Base-by-base conservation (phyloP, 78 protist species). In the Abeoforma whisleri region DNA sequence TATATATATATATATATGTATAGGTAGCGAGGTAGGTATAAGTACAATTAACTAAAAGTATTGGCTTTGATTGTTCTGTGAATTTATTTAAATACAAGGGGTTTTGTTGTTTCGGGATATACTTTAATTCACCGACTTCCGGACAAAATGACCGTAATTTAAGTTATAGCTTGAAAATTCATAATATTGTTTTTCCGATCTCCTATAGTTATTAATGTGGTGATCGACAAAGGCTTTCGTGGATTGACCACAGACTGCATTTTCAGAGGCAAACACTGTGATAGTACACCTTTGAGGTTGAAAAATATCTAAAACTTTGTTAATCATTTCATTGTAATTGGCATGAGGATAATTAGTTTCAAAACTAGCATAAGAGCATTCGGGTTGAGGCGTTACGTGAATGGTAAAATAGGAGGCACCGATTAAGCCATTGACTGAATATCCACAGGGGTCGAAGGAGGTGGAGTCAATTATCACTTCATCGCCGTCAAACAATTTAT, bases 361-460 rank as follows among this genome's bases (percentile, higher is more conserved):
- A 79, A 90, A 90, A 34, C 86, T 75, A 34, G 80, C 93, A 81
- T 76, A 90, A 1, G 89, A 84, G 83, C 39, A 88, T 34, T 75
- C 37, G 23, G 39, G 57, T 85, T 93, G 93, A 12, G 95, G 95
- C 16, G 95, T 93, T 70, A 93, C 75, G 90, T 93, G 95, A 34
- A 91, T 87, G 25, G 95, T 93, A 79, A 38, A 92, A 90, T 91
- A 89, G 12, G 30, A 22, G 0, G 39, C 74, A 40, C 30, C 89
- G 2, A 19, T 0, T 23, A 95, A 76, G 1, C 94, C 98, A 80
- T 96, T 96, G 92, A 89, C 87, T 12, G 96, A 92, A 90, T 94
- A 96, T n/a, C 98, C 98, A 80, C 96, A 94, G 1, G 98, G 98
- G 22, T 91, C 92, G 70, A 96, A 96, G 57, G 89, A 72, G 76